Conservation (phyloP, 139 green algal genomes). For the Diplosphaera chodatii region DNA sequence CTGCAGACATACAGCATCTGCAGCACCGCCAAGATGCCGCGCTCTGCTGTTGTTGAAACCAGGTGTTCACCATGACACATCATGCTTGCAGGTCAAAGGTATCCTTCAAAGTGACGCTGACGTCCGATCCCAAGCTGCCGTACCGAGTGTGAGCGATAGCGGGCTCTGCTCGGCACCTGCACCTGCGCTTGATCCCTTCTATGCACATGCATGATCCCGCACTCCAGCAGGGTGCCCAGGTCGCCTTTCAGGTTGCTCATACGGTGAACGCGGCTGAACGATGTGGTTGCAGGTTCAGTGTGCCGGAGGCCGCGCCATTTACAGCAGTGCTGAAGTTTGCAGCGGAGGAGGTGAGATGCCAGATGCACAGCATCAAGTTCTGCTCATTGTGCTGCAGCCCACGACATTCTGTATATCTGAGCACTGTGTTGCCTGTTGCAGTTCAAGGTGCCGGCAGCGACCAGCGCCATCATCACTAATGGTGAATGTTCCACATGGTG, state of each 20-base stretch:
- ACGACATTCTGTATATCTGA: too few relatives aligned
- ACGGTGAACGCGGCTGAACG: too few relatives aligned
- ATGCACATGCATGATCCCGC: not conserved
- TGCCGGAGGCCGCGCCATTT: slow-evolving; percentile 94
- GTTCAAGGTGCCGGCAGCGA: slow-evolving; percentile 87
- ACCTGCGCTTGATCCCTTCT: not conserved
- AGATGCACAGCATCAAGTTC: too few relatives aligned
- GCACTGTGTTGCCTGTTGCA: slow-evolving; percentile 25
- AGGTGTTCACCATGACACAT: too few relatives aligned
- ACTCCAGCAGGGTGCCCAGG: not conserved
- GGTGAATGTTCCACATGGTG: slow-evolving; percentile 44
- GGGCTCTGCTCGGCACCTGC: not conserved
- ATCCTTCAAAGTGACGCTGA: slow-evolving; percentile 95
- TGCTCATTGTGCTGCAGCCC: too few relatives aligned
- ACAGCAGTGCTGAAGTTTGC: slow-evolving; percentile 96
- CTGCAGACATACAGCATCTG: too few relatives aligned
- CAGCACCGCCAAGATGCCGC: too few relatives aligned
- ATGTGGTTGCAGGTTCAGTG: slow-evolving; percentile 67
- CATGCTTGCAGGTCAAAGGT: slow-evolving; percentile 64
- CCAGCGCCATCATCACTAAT: slow-evolving; percentile 95
- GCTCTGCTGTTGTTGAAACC: too few relatives aligned
- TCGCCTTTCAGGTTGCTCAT: not conserved
- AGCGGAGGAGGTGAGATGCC: slow-evolving; percentile 80
- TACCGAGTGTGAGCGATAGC: slow-evolving; percentile 70
- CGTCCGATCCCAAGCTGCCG: slow-evolving; percentile 93